These are phyloP conservation scores for Ustilago curta DNA, from an alignment of 1,284 basidiomycete species.

Conservation along the genomic window DNA sequence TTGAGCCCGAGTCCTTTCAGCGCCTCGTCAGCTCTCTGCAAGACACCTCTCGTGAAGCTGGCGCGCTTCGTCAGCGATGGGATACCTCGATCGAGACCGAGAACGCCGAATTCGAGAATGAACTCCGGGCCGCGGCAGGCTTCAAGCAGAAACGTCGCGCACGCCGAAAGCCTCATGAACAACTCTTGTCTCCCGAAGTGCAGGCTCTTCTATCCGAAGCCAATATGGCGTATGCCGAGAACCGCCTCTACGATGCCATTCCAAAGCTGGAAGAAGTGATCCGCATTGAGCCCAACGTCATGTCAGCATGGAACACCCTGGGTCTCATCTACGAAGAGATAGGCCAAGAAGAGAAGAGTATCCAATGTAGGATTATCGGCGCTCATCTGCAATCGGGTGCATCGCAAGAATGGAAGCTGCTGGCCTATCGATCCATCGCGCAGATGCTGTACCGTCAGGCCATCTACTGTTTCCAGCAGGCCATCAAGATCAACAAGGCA, in stretches of 20 bases:
- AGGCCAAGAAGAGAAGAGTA: slow-evolving; percentile 77
- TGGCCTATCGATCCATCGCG: slow-evolving; percentile 75
- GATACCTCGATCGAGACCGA: slow-evolving; percentile 61
- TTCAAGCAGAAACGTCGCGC: slow-evolving; percentile 49
- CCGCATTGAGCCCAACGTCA: slow-evolving; percentile 87
- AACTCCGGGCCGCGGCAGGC: slow-evolving; percentile 58
- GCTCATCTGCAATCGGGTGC: slow-evolving; percentile 84
- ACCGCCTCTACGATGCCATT: slow-evolving; percentile 78
- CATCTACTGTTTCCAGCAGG: slow-evolving; percentile 89
- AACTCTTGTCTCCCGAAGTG: slow-evolving; percentile 81
- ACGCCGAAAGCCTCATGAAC: slow-evolving; percentile 36
- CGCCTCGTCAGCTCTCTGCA: slow-evolving; percentile 55
- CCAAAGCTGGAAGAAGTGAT: slow-evolving; percentile 90
- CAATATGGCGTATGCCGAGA: slow-evolving; percentile 86
- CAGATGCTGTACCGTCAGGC: slow-evolving; percentile 84
- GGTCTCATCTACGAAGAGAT: slow-evolving; percentile 82
- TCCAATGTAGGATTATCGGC: slow-evolving; percentile 88
- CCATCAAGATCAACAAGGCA: slow-evolving; percentile 80
- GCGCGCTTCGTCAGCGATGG: slow-evolving; percentile 49
- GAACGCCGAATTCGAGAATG: slow-evolving; percentile 62
- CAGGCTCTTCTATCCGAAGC: slow-evolving; percentile 83
- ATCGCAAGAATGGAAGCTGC: slow-evolving; percentile 85
- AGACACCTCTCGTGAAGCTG: slow-evolving; percentile 43
- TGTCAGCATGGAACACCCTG: slow-evolving; percentile 85
- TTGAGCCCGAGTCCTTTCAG: slow-evolving; percentile 53